These are phyloP conservation scores for Coprinopsis sp. DNA, from an alignment of 768 basidiomycete species.

Conservation along the genomic window DNA sequence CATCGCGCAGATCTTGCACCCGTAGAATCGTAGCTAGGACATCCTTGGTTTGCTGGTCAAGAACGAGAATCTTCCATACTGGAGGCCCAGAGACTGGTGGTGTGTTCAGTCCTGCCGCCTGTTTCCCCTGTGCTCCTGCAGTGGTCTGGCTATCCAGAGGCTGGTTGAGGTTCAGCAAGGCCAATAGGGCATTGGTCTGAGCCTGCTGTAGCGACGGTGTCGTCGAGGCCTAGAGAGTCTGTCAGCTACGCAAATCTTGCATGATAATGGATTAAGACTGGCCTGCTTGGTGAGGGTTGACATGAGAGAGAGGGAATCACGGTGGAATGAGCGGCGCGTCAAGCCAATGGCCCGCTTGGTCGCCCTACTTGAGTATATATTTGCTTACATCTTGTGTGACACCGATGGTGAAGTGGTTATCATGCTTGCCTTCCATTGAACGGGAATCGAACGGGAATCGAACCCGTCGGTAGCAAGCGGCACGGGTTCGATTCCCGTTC, in stretches of 20 bases:
- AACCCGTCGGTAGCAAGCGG: too few species aligned
- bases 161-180: constrained; percentile 82
- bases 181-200: constrained; percentile 81
- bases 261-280: constrained; percentile 7
- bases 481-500: too few species aligned
- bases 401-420: constrained; percentile 87
- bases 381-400: too few species aligned
- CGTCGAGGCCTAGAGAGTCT: constrained; percentile 24
- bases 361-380: too few species aligned
- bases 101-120: constrained; percentile 42
- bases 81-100: constrained; percentile 61
- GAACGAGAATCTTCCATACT: constrained; percentile 93
- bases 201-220: constrained; percentile 75
- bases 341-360: too few species aligned
- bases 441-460: too few species aligned
- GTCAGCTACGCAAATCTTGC: constrained; percentile 9
- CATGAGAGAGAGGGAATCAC: constrained; percentile 25
- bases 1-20: constrained; percentile 94
- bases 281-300: constrained; percentile 34
- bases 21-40: constrained; percentile 91
- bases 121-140: constrained; percentile 31
- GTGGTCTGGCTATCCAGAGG: constrained; percentile 38
- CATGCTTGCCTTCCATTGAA: constrained; percentile 94
- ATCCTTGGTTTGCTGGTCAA: constrained; percentile 95
- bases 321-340: too few species aligned